Conservation (phyloP, 768 basidiomycete genomes). For the Mrakia frigida region DNA sequence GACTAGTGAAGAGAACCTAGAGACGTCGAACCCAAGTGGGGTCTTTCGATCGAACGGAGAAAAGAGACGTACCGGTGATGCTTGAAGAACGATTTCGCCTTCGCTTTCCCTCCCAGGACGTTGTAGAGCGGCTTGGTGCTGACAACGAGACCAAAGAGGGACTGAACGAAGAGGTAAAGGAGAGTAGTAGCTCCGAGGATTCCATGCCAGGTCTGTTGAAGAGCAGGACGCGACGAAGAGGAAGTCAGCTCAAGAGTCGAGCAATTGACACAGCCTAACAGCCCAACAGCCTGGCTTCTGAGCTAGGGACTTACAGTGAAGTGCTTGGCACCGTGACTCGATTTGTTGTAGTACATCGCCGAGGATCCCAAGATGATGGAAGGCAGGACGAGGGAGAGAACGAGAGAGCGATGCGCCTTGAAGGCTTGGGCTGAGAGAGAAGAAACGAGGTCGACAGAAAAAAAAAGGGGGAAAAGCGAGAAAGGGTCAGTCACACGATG, state of each 20-base stretch:
- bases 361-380: slow-evolving; percentile 5
- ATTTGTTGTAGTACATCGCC: slow-evolving; percentile 25
- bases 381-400: slow-evolving; percentile 12
- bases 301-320: slow-evolving; percentile 6
- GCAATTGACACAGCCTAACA: no score
- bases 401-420: slow-evolving; percentile 5
- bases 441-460: background rate
- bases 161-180: slow-evolving; percentile 1
- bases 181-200: background rate
- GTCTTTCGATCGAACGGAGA: no score
- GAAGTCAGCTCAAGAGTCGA: background rate
- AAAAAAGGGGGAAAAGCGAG: no score
- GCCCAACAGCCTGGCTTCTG: background rate
- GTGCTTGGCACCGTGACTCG: background rate
- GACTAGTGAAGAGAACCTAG: no score
- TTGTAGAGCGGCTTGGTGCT: slow-evolving; percentile 7
- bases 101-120: slow-evolving; percentile 14
- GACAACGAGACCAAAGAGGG: background rate
- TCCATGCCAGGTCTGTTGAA: slow-evolving; percentile 10
- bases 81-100: slow-evolving; percentile 17
- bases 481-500: no score
- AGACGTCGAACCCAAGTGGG: no score
- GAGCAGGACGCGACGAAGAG: background rate
- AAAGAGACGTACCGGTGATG: background rate
- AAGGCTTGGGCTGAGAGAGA: slow-evolving; percentile 1